These are phyloP conservation scores for Exophiala calicioides DNA, from an alignment of 2,329 filamentous ascomycete species.

Conservation along the genomic window DNA sequence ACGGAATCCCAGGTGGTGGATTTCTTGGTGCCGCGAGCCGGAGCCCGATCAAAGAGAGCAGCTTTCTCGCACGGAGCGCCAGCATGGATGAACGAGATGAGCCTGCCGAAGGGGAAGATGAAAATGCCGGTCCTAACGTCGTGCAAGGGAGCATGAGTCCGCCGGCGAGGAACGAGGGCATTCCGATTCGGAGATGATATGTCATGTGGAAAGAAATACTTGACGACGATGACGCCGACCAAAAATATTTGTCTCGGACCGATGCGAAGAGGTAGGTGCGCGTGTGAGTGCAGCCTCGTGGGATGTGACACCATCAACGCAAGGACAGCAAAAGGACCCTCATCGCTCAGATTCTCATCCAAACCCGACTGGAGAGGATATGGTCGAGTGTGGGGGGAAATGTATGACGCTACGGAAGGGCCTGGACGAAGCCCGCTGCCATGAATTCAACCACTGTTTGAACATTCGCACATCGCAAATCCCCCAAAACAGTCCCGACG, in stretches of 20 bases:
- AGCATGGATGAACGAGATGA: slow-evolving; percentile 57
- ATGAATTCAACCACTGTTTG: too few species aligned
- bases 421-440: too few species aligned
- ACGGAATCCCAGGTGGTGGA: slow-evolving; percentile 41
- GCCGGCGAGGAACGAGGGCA: slow-evolving; percentile 51
- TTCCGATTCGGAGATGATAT: slow-evolving; percentile 64
- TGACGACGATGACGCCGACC: neutral
- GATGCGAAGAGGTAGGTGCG: neutral
- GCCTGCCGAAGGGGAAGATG: slow-evolving; percentile 54
- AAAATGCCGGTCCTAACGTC: slow-evolving; percentile 41
- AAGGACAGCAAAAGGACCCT: too few species aligned
- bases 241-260: too few species aligned
- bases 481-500: too few species aligned
- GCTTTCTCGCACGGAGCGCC: slow-evolving; percentile 79
- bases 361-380: too few species aligned
- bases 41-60: slow-evolving; percentile 88
- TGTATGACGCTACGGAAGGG: too few species aligned
- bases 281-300: too few species aligned
- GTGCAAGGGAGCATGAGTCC: slow-evolving; percentile 44
- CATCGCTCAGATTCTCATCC: too few species aligned
- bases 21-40: slow-evolving; percentile 55
- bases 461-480: too few species aligned
- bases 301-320: too few species aligned
- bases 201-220: neutral
- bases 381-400: too few species aligned